Base-by-base conservation (phyloP, 768 basidiomycete species). In the Mycena metata region DNA sequence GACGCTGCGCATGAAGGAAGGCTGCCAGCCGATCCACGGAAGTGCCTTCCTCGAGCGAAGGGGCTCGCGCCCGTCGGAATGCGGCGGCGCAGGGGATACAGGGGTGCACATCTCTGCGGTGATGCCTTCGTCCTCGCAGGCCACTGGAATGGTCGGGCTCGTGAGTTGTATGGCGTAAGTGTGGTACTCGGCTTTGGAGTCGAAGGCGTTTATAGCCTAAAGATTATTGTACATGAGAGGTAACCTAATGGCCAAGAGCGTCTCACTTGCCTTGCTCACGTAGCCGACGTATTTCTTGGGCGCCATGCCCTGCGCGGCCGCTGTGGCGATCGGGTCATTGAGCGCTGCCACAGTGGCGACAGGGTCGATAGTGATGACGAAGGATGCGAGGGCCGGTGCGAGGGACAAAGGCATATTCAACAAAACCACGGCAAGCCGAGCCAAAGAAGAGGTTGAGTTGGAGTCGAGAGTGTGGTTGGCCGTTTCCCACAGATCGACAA, bases 301-400 rank as follows among this genome's bases (percentile, higher is more conserved):
- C 21, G 35, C 7, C 46, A 68, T 43, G 10, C 51, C 16, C 12
- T 5, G 39, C 30, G 67, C 60, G 17, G 67, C 67, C 5, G 60
- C 67, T 13, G 56, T 57, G 30, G 60, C 67, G n/a, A 68, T 21
- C 1, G 67, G 67, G 60, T 68, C 67, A 13, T 68, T 51, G 19
- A 68, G 60, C 6, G 60, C 13, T 21, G 15, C 41, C 30, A 68
- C 3, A 12, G 67, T 68, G 30, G 67, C 67, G 16, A 68, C 67
- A 24, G 67, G 60, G 54, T 68, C 49, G 33, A 68, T 59, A 61
- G 41, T 23, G 43, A 68, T 13, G 49, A 63, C 41, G 16, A 63
- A 68, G 1, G 60, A 47, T 7, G 55, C 55, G 23, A 55, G 67
- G 16, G 55, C 55, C 8, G 67, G 60, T 21, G 50, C 33, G 47